Evolutionary conservation across 2,329 filamentous ascomycete genomes (phyloP).

Genomic region (Lasiodiplodia sp.): DNA sequence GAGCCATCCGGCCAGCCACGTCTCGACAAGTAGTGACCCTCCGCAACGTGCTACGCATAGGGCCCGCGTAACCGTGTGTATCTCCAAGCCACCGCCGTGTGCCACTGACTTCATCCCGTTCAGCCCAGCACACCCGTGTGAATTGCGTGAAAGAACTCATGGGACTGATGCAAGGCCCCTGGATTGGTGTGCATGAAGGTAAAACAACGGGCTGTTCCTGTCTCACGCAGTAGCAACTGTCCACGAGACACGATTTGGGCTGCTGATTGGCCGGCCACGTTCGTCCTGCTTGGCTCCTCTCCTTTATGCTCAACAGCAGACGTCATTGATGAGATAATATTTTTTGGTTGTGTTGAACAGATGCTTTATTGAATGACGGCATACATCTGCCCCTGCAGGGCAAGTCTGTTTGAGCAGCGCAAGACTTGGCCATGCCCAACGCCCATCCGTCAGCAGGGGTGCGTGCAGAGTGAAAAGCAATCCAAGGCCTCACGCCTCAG

Average conservation of each 20-base stretch:
- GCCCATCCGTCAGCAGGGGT: background rate
- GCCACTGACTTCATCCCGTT: constrained; percentile 4
- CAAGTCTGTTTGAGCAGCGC: background rate
- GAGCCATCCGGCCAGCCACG: background rate
- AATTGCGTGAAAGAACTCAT: no score
- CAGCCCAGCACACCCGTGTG: background rate
- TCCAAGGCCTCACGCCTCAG: background rate
- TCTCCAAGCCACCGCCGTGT: background rate
- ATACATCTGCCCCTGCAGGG: background rate
- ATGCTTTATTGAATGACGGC: background rate
- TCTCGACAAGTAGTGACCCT: background rate
- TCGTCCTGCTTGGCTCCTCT: background rate
- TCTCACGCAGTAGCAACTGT: background rate
- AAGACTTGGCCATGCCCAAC: background rate
- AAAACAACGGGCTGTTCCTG: background rate
- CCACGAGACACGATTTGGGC: background rate
- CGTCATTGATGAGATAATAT: background rate
- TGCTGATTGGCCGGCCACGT: background rate
- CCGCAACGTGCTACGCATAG: constrained; percentile 7
- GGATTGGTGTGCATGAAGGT: background rate
- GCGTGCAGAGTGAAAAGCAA: background rate
- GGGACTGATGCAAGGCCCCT: background rate
- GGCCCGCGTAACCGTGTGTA: background rate
- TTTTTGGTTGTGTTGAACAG: background rate
- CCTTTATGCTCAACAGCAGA: background rate